Evolutionary conservation across 78 protist genomes (phyloP).

Genomic region (Speleostelium caveatum): DNA sequence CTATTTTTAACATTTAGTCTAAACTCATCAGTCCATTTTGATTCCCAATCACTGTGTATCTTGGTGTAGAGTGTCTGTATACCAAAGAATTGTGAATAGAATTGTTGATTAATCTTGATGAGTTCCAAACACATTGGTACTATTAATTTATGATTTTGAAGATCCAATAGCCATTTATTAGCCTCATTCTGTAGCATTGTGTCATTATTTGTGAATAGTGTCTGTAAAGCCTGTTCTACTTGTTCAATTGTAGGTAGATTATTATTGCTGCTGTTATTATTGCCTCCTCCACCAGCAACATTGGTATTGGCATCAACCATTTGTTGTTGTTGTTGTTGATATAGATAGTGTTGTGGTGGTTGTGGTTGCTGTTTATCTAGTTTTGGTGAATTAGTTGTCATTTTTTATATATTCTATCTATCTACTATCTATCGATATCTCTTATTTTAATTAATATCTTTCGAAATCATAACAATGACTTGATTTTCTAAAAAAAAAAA

Average conservation of each 20-base stretch:
- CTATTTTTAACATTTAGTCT: neutral
- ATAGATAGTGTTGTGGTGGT: neutral
- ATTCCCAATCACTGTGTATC: conserved; percentile 68
- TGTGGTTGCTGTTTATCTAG: neutral
- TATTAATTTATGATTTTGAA: conserved; percentile 28
- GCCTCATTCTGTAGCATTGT: conserved; percentile 59
- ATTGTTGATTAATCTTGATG: conserved; percentile 29
- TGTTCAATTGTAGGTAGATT: conserved; percentile 60
- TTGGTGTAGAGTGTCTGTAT: conserved; percentile 57
- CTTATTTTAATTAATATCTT: too few relatives aligned
- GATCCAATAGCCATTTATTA: conserved; percentile 61
- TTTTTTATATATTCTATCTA: too few relatives aligned
- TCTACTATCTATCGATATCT: too few relatives aligned
- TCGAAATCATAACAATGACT: too few relatives aligned
- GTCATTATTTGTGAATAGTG: conserved; percentile 15
- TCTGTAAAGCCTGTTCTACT: conserved; percentile 48
- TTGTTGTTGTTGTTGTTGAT: conserved; percentile 28
- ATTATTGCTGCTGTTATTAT: neutral
- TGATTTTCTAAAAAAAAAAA: too few relatives aligned
- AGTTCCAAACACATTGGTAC: conserved; percentile 54
- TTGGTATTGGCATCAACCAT: too few relatives aligned
- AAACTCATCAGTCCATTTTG: conserved; percentile 62
- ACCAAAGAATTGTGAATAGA: conserved; percentile 61
- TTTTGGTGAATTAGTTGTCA: too few relatives aligned
- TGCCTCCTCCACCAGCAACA: too few relatives aligned